Conservation (phyloP, 345 rosid genomes). For the Citrus reticulata region DNA sequence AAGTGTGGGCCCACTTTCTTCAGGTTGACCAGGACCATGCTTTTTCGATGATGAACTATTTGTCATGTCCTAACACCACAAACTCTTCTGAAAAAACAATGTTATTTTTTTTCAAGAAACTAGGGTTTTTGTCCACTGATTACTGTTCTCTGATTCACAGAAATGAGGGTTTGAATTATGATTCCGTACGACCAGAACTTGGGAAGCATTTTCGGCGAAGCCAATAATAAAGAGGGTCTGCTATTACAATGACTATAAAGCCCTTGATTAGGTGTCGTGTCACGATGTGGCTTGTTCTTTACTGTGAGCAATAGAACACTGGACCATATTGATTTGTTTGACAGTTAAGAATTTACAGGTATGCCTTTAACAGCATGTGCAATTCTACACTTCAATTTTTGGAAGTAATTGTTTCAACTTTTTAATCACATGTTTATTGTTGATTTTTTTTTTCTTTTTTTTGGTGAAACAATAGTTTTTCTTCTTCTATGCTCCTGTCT, state of each 20-base stretch:
- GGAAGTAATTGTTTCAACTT: no score
- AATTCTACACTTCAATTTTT: background rate
- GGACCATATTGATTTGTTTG: background rate
- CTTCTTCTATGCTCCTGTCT: background rate
- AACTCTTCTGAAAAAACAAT: constrained; percentile 10
- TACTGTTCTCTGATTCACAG: background rate
- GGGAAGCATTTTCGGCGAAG: background rate
- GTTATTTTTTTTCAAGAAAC: constrained; percentile 2
- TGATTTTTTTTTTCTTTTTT: no score
- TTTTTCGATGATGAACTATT: constrained; percentile 40
- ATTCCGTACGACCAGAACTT: background rate
- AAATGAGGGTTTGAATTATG: background rate
- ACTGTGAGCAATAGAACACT: background rate
- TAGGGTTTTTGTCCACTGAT: constrained; percentile 12
- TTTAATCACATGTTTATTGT: no score
- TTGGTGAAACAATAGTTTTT: background rate
- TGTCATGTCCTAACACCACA: constrained; percentile 19
- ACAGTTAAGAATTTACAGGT: background rate
- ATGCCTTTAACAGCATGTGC: background rate
- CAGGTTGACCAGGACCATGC: constrained; percentile 43
- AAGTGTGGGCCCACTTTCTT: constrained; percentile 26
- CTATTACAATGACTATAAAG: background rate
- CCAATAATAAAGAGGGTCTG: no score
- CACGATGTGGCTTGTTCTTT: background rate
- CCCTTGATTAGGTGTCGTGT: background rate